These are phyloP conservation scores for Flueggea neowawraea DNA, from an alignment of 441 rosid species.

Conservation along the genomic window DNA sequence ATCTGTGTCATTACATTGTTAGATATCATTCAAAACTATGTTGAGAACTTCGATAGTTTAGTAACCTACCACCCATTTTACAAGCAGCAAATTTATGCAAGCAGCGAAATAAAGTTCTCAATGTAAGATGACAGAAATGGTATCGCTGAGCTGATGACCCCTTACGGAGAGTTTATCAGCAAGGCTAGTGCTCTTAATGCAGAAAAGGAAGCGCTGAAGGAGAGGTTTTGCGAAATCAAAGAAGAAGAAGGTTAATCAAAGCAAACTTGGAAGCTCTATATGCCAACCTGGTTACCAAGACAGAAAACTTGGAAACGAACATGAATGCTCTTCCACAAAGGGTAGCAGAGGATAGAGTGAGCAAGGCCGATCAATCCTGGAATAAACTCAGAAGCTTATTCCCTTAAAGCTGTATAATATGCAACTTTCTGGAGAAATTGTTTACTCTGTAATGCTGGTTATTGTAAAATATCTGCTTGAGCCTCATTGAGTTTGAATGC, in stretches of 20 bases:
- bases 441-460: too few species aligned
- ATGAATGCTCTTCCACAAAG: neutral
- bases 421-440: too few species aligned
- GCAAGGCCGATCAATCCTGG: neutral
- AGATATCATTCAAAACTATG: neutral
- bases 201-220: neutral
- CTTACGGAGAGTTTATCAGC: neutral
- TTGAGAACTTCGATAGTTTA: neutral
- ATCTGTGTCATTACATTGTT: too few species aligned
- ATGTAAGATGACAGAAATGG: neutral
- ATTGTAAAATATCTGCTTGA: too few species aligned
- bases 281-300: neutral
- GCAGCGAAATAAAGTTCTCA: neutral
- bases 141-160: neutral
- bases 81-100: neutral
- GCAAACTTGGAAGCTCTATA: neutral
- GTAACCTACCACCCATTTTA: conserved; percentile 2
- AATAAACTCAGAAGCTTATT: neutral
- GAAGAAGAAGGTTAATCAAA: neutral
- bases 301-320: neutral
- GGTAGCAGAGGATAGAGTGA: neutral
- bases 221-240: neutral
- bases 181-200: neutral
- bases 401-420: neutral
- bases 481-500: too few species aligned